Base-by-base conservation (phyloP, 768 basidiomycete genomes). In the Harrya chromipes region DNA sequence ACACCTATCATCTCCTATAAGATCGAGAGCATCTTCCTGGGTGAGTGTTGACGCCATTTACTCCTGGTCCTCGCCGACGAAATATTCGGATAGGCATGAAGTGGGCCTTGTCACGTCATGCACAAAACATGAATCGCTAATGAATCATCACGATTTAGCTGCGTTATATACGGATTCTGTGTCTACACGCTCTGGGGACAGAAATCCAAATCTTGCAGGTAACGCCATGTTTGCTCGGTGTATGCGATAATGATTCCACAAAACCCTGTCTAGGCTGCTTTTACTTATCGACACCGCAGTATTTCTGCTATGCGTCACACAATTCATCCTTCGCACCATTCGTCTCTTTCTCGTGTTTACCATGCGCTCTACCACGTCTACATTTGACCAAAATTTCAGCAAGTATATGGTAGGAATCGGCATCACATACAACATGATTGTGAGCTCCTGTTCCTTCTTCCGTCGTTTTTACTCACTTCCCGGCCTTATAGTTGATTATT, bases 231-330 rank as follows among this genome's bases (percentile, higher is more conserved):
- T 29, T 6, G 14, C 9, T 2, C 16, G 3, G 31, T 19, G 10
- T 29, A 4, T 16, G 40, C 12, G 21, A 42, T 7, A 26, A 27
- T 14, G 31, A 40, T 10, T 5, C 24, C 3, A 11, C 31, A 9
- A 27, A 12, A 1, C 6, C 2, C 19, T 37, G 14, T 4, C 2
- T 17, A 59, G 58, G 26, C 3, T 45, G 3, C 46, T 65, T 26
- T 42, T 63, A 1, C 12, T 60, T 6, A 39, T 49, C 16, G 53
- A 46, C 48, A 46, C 54, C 7, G 4, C 46, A 7, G 51, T 57
- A n/a, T 65, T 63, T 41, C 42, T 56, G 20, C 31, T 65, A 7
- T 59, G 54, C 35, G 31, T 16, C 13, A 17, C 39, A 4, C 61
- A 54, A 20, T 7, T 39, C 19, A 24, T 9, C 42, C 19, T 63